Percentiles rank a stretch among this genome's conserved stretches.
phyloP scores from a whole-genome alignment of 495 filamentous ascomycete genomes.

The Penicillium angulare region DNA sequence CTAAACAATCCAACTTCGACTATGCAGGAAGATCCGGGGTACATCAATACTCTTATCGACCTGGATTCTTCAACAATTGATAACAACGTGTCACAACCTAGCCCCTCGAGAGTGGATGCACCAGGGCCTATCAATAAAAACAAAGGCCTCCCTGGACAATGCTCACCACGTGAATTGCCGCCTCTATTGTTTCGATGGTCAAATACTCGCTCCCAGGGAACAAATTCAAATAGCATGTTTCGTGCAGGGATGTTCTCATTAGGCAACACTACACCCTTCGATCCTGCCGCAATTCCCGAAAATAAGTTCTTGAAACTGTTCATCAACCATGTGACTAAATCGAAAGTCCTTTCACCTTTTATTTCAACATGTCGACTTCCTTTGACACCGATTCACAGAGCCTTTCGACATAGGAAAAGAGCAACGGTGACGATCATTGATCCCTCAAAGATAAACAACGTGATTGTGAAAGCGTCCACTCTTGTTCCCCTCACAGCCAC shows the following conservation, averaged over 20 bases:
- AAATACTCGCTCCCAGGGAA: constrained; percentile 32
- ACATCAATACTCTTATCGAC: background rate
- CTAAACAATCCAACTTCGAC: background rate
- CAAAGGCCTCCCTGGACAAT: background rate
- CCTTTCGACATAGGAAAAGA: constrained; percentile 18
- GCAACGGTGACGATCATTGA: constrained; percentile 35
- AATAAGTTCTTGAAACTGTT: constrained; percentile 8
- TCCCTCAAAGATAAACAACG: constrained; percentile 16
- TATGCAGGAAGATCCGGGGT: background rate
- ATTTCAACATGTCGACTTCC: constrained; percentile 29
- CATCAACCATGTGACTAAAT: constrained; percentile 22
- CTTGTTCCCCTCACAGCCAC: constrained; percentile 21
- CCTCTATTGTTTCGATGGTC: constrained; percentile 36
- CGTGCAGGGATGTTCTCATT: constrained; percentile 27
- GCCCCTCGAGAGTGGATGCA: background rate
- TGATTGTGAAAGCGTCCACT: constrained; percentile 23
- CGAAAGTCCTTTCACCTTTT: constrained; percentile 23
- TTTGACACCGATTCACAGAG: constrained; percentile 35
- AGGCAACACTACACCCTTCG: background rate
- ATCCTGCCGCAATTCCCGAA: constrained; percentile 11
- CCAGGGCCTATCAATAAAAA: background rate
- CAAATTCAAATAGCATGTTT: constrained; percentile 21
- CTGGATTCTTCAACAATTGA: background rate
- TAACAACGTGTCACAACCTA: background rate
- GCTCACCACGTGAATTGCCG: constrained; percentile 13